phyloP scores from a whole-genome alignment of 2,329 filamentous ascomycete species.

The Alternaria arborescens region DNA sequence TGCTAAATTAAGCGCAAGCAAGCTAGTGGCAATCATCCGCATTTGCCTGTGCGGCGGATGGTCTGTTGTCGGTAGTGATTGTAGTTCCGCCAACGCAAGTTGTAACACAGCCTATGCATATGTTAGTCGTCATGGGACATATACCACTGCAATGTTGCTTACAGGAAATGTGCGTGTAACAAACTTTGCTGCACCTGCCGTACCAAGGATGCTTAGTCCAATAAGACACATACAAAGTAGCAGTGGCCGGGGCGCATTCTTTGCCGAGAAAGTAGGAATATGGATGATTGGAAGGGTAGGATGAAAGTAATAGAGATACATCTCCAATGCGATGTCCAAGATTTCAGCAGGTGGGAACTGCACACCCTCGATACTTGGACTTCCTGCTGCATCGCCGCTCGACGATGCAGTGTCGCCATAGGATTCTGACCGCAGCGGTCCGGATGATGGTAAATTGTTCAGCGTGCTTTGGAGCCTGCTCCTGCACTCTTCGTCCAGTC shows the following conservation, averaged over 20 bases:
- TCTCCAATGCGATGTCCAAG: slow-evolving; percentile 62
- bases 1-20: slow-evolving; percentile 60
- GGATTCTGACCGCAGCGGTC: slow-evolving; percentile 34
- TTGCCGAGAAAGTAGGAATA: slow-evolving; percentile 62
- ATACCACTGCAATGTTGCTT: slow-evolving; percentile 7
- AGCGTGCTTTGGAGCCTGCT: slow-evolving; percentile 50
- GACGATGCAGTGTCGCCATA: slow-evolving; percentile 45
- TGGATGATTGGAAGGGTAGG: slow-evolving; percentile 63
- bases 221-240: slow-evolving; percentile 64
- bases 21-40: slow-evolving; percentile 58
- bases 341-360: slow-evolving; percentile 61
- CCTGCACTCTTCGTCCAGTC: slow-evolving; percentile 49
- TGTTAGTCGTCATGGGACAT: neutral
- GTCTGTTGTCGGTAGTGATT: slow-evolving; percentile 52
- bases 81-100: slow-evolving; percentile 54
- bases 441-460: slow-evolving; percentile 35
- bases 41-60: slow-evolving; percentile 55
- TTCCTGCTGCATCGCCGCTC: slow-evolving; percentile 39
- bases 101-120: slow-evolving; percentile 45
- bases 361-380: slow-evolving; percentile 40
- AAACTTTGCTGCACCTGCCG: slow-evolving; percentile 61
- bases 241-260: slow-evolving; percentile 57
- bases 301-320: slow-evolving; percentile 64
- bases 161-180: slow-evolving; percentile 58
- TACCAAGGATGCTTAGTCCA: slow-evolving; percentile 61